Base-by-base conservation (phyloP, 2,329 filamentous ascomycete genomes). In the Alternaria longipes region DNA sequence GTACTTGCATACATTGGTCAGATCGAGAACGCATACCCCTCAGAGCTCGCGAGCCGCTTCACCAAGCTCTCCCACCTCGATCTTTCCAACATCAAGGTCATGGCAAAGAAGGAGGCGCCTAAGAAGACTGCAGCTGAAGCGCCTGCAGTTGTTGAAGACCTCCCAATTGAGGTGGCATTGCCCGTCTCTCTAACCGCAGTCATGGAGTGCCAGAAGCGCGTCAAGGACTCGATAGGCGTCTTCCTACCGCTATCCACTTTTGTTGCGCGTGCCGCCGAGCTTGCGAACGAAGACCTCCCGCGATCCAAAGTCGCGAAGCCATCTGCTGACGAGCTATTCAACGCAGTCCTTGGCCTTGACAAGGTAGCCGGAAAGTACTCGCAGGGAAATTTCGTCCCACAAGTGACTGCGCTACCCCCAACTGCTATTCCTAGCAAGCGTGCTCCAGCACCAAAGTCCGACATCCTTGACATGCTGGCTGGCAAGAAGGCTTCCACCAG, bases 61-160 rank as follows among this genome's bases (percentile, higher is more conserved):
- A 84, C 87, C 62, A 90, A 93, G 79, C 87, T 95, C 50, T 83
- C 87, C 42, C 93, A 96, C 79, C 88, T 99, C 54, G 94, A 99
- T 78, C 88, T 99, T 24, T 95, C 91, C 83, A 97, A 98, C 83
- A 94, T 98, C 83, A 96, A 97, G 84, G 82, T 94, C 60, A 90
- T 90, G 49, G 71, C 79, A 24, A 78, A 81, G 54, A 80, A 80
- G 68, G 78, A 80, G 60, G 70, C 78, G 11, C 73, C 83, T 56
- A 83, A 84, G 74, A 84, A 85, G 76, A 72, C 81, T 54, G 76
- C 81, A 54, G 75, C 79, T 38, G 76, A 78, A 24, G 51, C 68
- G 20, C 72, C 81, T 7, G 74, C 75, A 14, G 77, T 83, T 14
- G 75, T 84, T 11, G 78, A 81, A 34, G 80, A 84, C 36, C 75